phyloP scores from a whole-genome alignment of 1,139 yeast genomes.

The Ogataea hybrid region DNA sequence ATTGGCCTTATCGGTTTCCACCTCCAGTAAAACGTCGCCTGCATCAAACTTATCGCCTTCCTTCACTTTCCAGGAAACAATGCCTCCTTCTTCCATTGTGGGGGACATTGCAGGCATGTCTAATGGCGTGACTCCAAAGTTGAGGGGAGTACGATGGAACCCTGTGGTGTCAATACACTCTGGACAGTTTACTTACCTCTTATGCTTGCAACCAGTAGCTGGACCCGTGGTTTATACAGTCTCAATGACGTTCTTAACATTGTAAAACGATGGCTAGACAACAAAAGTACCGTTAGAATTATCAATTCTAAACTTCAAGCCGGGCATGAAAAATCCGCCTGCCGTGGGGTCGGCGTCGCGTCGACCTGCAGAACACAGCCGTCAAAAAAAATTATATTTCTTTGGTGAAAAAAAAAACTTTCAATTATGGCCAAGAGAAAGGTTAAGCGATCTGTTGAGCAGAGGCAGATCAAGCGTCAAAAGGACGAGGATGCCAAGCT shows the following conservation, averaged over 20 bases:
- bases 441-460: slow-evolving; percentile 40
- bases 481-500: slow-evolving; percentile 51
- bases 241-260: slow-evolving; percentile 6
- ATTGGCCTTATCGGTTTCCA: slow-evolving; percentile 92
- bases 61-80: slow-evolving; percentile 88
- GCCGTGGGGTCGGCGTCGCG: slow-evolving; percentile 7
- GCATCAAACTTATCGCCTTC: slow-evolving; percentile 75
- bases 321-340: slow-evolving; percentile 14
- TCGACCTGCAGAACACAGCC: slow-evolving; percentile 11
- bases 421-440: slow-evolving; percentile 47
- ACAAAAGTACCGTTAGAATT: not conserved
- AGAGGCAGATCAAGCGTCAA: slow-evolving; percentile 44
- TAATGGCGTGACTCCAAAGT: slow-evolving; percentile 56
- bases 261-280: not conserved
- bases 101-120: slow-evolving; percentile 99
- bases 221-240: slow-evolving; percentile 2
- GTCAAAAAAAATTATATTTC: slow-evolving; percentile 1
- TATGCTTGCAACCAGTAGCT: not conserved
- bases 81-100: slow-evolving; percentile 97
- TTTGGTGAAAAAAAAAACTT: slow-evolving; percentile 8
- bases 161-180: slow-evolving; percentile 10
- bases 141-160: slow-evolving; percentile 17
- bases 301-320: not conserved
- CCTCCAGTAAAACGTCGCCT: slow-evolving; percentile 86
- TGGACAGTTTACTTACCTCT: slow-evolving; percentile 5